Base-by-base conservation (phyloP, 495 filamentous ascomycete species). In the Penicillium coprophilum region DNA sequence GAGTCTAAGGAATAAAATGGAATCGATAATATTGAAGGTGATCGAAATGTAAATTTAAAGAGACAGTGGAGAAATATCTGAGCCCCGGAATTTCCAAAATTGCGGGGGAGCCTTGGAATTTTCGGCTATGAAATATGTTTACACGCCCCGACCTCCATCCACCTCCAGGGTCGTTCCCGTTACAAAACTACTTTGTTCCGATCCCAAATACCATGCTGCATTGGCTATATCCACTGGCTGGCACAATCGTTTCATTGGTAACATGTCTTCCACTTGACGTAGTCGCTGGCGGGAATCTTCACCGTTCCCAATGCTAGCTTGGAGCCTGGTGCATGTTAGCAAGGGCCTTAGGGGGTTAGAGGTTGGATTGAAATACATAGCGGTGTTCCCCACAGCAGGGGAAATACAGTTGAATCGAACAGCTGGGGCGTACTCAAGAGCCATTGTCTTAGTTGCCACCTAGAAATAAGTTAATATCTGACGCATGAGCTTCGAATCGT, bases 381-480 rank as follows among this genome's bases (percentile, higher is more conserved):
- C 34, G 13, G 56, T 58, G 30, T 58, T 51, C 11, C 56, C 56
- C 23, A 58, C 48, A 19, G 56, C 56, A 12, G 56, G 56, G 13
- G 56, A 49, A 39, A 58, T 58, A 11, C 56, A 58, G 46, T 58
- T 58, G 56, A 58, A 53, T n/a, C 56, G 27, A 19, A 58, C 30
- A 2, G 49, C 13, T 24, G 56, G 56, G 4, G 56, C 56, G 21
- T 58, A 58, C 30, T 58, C 56, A 15, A 58, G 71, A 10, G 67
- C 69, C 52, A 69, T 63, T 48, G 56, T 58, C 36, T 53, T 58
- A n/a, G 56, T 58, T 12, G 47, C 48, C 7, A 72, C 45, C 53
- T 56, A 34, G 7, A 20, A 31, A 40, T 23, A 24, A 2, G 23
- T 49, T 21, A 39, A 4, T 27, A 27, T 27, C 7, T 27, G 24